A percentile compares a stretch with the other conserved stretches of the same genome.
Evolutionary conservation across 164 flowering plant genomes (phyloP).

Genomic region (Tetracentron sinense): DNA sequence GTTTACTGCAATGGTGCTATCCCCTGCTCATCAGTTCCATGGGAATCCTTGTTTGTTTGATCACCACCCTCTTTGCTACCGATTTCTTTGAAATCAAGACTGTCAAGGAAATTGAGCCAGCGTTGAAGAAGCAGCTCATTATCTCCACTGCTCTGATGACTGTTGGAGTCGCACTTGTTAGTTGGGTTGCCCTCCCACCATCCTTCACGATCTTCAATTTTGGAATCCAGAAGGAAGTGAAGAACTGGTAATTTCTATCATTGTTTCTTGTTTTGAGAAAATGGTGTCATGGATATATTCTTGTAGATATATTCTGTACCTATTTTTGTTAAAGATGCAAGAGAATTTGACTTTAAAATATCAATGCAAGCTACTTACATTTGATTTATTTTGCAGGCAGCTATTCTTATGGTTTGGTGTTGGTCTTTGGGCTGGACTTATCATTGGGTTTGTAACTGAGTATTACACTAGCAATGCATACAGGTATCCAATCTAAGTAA

Average conservation of each 20-base stretch:
- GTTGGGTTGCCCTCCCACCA: conserved; percentile 29
- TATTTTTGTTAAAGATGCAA: too few species aligned
- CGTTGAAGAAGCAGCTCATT: conserved; percentile 27
- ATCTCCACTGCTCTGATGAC: conserved; percentile 31
- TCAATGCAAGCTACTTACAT: too few species aligned
- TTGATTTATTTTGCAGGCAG: conserved; percentile 10
- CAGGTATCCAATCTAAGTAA: conserved; percentile 6
- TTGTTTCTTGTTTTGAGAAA: not conserved
- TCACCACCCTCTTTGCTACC: conserved; percentile 32
- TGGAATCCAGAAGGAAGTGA: conserved; percentile 26
- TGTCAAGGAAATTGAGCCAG: conserved; percentile 32
- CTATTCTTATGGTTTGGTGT: conserved; percentile 21
- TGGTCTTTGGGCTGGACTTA: conserved; percentile 18
- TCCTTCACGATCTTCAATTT: conserved; percentile 34
- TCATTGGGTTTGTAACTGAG: conserved; percentile 18
- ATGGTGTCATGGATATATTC: not conserved
- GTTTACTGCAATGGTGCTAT: conserved; percentile 26
- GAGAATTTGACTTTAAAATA: too few species aligned
- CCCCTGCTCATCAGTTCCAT: conserved; percentile 28
- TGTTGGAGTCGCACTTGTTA: conserved; percentile 24
- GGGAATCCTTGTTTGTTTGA: conserved; percentile 27
- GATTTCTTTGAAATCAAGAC: conserved; percentile 32
- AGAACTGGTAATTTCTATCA: conserved; percentile 23
- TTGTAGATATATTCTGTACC: not conserved
- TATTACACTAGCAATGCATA: conserved; percentile 23